These are phyloP conservation scores for Boletus reticulatus DNA, from an alignment of 768 basidiomycete species.

Conservation along the genomic window DNA sequence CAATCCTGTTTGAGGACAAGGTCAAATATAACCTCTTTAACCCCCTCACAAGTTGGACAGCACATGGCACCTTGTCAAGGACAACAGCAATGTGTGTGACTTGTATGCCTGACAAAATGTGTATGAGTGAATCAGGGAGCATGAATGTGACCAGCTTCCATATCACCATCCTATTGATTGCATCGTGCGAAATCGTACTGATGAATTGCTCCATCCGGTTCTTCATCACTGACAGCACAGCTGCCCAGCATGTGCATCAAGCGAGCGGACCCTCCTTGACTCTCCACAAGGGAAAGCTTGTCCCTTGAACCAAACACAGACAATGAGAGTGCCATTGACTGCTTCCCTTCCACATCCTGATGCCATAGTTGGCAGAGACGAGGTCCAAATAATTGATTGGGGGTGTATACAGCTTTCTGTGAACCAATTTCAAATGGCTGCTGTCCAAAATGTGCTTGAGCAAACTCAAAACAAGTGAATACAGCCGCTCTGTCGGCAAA, in stretches of 20 bases:
- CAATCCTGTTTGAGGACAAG: no score
- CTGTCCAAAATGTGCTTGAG: slow-evolving; percentile 74
- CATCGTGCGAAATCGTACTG: slow-evolving; percentile 77
- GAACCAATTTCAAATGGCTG: slow-evolving; percentile 78
- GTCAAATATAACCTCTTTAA: slow-evolving; percentile 44
- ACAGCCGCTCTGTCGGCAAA: slow-evolving; percentile 78
- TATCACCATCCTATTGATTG: slow-evolving; percentile 91
- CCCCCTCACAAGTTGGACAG: slow-evolving; percentile 73
- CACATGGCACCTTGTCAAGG: slow-evolving; percentile 71
- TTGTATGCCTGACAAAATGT: slow-evolving; percentile 67
- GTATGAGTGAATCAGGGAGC: slow-evolving; percentile 76
- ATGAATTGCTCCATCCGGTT: slow-evolving; percentile 72
- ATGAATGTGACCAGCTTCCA: slow-evolving; percentile 97
- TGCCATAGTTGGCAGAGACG: slow-evolving; percentile 24
- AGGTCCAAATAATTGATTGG: slow-evolving; percentile 89
- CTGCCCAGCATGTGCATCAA: slow-evolving; percentile 18
- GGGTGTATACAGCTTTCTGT: slow-evolving; percentile 92
- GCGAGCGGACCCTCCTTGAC: slow-evolving; percentile 31
- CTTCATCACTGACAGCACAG: slow-evolving; percentile 60
- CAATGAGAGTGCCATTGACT: slow-evolving; percentile 27
- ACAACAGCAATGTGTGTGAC: slow-evolving; percentile 56
- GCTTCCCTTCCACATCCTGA: slow-evolving; percentile 21
- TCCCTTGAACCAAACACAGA: slow-evolving; percentile 40
- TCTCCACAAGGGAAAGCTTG: slow-evolving; percentile 38
- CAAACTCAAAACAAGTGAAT: slow-evolving; percentile 67